Evolutionary conservation across 1,139 yeast genomes (phyloP), one percentile per base, ranked within the genome.

Genomic region (Pichia sp.): DNA sequence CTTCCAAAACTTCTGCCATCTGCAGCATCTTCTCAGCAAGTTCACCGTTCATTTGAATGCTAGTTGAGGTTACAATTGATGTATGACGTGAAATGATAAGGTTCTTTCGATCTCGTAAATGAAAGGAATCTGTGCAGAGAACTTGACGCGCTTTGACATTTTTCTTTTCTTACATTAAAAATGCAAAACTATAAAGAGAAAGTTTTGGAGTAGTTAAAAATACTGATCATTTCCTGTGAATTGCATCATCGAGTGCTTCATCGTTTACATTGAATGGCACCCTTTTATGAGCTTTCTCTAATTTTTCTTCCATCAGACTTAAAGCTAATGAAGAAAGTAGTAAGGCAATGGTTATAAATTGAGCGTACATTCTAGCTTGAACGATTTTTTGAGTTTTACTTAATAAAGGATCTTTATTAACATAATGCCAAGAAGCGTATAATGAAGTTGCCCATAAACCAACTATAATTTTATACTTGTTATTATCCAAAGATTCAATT

Each of bases 341-440:
- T 47, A 83, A 66, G 7, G 73, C 69, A 43, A 81, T 81, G 2
- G 89, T 79, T 45, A 84, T 66, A 48, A 84, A 88, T 63, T 86
- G 96, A 7, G 96, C 96, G 60, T 85, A 85, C 80, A 86, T 86
- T 74, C 96, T 81, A 24, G 96, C 95, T 61, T 84, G 94, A 23
- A 85, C 95, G 30, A 85, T 77, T 63, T 86, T 88, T 64, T 88
- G 96, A 4, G 95, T 68, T 45, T 73, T 74, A 43, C 88, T 75
- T 80, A 86, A 72, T 61, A 78, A 70, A 52, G 78, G 80, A 62
- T 86, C 95, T 53, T 72, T 74, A 67, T 84, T 81, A 39, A 85
- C 86, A 38, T 69, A 56, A 44, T 68, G 75, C 86, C 93, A 85
- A 3, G 95, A 81, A 1, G 94, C 95, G 52, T 73, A 86, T 68